A percentile compares a stretch with the other conserved stretches of the same genome.
Evolutionary conservation across 2,329 filamentous ascomycete species (phyloP).

Genomic region (Neonectria punicea): DNA sequence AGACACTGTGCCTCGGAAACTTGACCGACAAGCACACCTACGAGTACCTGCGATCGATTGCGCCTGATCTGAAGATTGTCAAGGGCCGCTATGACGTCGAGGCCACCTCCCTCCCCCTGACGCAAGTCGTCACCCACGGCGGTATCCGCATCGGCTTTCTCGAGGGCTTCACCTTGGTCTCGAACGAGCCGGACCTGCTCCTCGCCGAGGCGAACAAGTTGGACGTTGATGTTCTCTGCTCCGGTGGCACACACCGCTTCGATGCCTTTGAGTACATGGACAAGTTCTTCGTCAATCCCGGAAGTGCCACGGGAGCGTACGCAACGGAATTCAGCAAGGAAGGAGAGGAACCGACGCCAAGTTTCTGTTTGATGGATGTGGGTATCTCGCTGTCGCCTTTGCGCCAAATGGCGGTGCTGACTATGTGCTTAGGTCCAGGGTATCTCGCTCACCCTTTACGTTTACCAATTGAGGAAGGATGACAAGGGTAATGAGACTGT

Average conservation of each 20-base stretch:
- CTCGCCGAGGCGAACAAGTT: constrained; percentile 75
- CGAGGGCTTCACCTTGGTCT: constrained; percentile 75
- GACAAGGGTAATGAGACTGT: constrained; percentile 81
- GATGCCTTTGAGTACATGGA: constrained; percentile 80
- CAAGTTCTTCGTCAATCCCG: constrained; percentile 78
- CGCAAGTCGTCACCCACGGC: constrained; percentile 74
- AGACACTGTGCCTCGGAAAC: constrained; percentile 83
- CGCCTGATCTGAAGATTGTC: constrained; percentile 77
- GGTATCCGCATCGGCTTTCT: constrained; percentile 73
- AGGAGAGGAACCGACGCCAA: constrained; percentile 82
- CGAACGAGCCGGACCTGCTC: constrained; percentile 72
- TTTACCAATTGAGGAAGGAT: constrained; percentile 86
- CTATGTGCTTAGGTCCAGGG: constrained; percentile 79
- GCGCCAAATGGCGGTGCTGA: constrained; percentile 34
- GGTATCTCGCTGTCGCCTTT: constrained; percentile 53
- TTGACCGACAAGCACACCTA: constrained; percentile 83
- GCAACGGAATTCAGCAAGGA: constrained; percentile 67
- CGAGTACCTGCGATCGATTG: constrained; percentile 80
- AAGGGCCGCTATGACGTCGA: constrained; percentile 75
- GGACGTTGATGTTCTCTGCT: constrained; percentile 76
- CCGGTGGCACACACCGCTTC: constrained; percentile 74
- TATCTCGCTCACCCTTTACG: constrained; percentile 93
- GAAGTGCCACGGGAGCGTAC: constrained; percentile 73
- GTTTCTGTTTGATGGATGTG: constrained; percentile 98
- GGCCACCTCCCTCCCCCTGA: constrained; percentile 71